A percentile compares a stretch with the other conserved stretches of the same genome.
These are phyloP conservation scores for Ceratobasidium papillatum DNA, from an alignment of 1,284 basidiomycete species.

Conservation along the genomic window DNA sequence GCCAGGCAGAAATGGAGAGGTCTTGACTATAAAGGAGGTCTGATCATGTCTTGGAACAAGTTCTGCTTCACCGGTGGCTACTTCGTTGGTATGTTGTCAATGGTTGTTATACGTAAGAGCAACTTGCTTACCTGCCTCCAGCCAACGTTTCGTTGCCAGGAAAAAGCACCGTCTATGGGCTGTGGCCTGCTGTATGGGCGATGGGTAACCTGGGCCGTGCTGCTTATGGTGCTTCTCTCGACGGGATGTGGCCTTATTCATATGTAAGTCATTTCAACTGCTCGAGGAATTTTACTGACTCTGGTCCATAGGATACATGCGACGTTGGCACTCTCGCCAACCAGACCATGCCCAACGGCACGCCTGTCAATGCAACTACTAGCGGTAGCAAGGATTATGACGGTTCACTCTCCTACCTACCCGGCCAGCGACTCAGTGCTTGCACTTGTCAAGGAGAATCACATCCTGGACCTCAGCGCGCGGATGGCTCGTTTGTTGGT, in stretches of 20 bases:
- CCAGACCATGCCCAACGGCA: conserved; percentile 47
- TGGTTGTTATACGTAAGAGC: conserved; percentile 50
- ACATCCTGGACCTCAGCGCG: conserved; percentile 58
- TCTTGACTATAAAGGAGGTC: conserved; percentile 43
- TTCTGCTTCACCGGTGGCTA: conserved; percentile 93
- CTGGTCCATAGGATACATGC: conserved; percentile 48
- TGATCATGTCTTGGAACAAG: conserved; percentile 83
- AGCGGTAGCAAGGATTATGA: conserved; percentile 54
- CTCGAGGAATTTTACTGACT: background rate
- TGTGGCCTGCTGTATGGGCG: conserved; percentile 78
- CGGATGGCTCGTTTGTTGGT: conserved; percentile 57
- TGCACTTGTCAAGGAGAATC: conserved; percentile 58
- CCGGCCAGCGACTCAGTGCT: conserved; percentile 58
- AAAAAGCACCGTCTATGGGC: conserved; percentile 61
- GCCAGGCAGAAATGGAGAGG: conserved; percentile 67
- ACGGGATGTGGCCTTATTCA: conserved; percentile 59
- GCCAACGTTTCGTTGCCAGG: conserved; percentile 84
- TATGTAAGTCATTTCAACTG: conserved; percentile 45
- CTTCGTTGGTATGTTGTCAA: conserved; percentile 58
- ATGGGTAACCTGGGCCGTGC: conserved; percentile 67
- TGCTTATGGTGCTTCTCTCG: conserved; percentile 63
- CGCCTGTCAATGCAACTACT: conserved; percentile 38
- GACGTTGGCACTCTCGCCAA: conserved; percentile 58
- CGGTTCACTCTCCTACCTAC: conserved; percentile 63
- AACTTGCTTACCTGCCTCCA: background rate